These are phyloP conservation scores for Tulasnella sp. DNA, from an alignment of 768 basidiomycete genomes.

Conservation along the genomic window DNA sequence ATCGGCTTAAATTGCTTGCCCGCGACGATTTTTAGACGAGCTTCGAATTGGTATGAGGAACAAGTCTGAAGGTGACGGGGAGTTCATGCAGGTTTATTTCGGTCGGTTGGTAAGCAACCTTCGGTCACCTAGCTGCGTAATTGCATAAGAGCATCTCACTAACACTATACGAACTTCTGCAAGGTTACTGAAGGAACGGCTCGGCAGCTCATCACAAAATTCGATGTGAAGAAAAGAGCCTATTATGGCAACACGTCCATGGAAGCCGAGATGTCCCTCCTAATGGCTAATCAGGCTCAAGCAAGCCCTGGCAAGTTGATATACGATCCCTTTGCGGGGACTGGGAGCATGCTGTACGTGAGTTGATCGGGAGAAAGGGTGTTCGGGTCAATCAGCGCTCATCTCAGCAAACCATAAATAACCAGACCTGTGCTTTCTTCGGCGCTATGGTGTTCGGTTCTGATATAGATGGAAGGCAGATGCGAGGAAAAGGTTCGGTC, in stretches of 20 bases:
- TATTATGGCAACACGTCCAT: constrained; percentile 97
- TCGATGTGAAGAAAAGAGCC: constrained; percentile 80
- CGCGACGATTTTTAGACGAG: background rate
- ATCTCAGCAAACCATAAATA: background rate
- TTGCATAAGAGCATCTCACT: background rate
- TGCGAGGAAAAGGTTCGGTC: constrained; percentile 76
- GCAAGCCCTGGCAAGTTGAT: constrained; percentile 82
- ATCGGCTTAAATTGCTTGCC: constrained; percentile 22
- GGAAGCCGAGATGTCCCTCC: constrained; percentile 89
- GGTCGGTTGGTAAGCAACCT: constrained; percentile 67
- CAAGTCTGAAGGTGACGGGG: constrained; percentile 48
- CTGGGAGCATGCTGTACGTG: constrained; percentile 86
- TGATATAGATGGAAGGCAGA: constrained; percentile 95
- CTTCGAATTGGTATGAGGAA: constrained; percentile 11
- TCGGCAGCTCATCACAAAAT: constrained; percentile 56
- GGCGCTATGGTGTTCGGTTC: constrained; percentile 83
- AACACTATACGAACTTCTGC: background rate
- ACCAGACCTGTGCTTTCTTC: constrained; percentile 75
- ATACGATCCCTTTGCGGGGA: constrained; percentile 94
- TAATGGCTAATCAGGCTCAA: constrained; percentile 96
- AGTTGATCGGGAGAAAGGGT: constrained; percentile 26
- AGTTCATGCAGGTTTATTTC: constrained; percentile 66
- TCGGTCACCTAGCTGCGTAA: too few relatives aligned
- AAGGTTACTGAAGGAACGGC: constrained; percentile 60
- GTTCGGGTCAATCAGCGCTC: background rate